Base-by-base conservation (phyloP, 2,329 filamentous ascomycete genomes). In the Trichoderma sp. region DNA sequence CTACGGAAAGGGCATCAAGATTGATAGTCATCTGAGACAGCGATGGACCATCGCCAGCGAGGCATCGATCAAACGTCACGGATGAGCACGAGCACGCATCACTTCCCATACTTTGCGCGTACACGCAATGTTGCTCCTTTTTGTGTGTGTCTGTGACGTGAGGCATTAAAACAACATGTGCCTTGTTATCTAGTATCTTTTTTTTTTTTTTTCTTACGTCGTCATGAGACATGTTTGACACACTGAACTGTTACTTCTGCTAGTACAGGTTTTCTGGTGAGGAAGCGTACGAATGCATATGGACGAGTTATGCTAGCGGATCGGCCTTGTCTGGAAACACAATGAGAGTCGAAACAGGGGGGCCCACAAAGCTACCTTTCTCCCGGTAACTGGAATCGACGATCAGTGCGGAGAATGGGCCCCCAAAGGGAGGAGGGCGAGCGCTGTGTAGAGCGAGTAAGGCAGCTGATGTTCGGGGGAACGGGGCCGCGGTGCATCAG, bases 321-420 rank as follows among this genome's bases (percentile, higher is more conserved):
- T 48, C 24, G 24, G 28, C 34, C 30, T 7, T 52, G 58, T 28
- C 55, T 58, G 41, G 41, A 47, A 58, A 58, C 55, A 45, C 50
- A 52, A 52, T 28, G n/a, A 47, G 26, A 58, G 43, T 62, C 39
- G 58, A 52, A 62, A 54, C 58, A 41, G 28, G 34, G 34, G 34
- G 51, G 26, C 62, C 54, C 62, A 57, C 62, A 41, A 45, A 63
- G 41, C 51, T 55, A 63, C 60, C 60, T 47, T 30, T 54, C 56
- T 47, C 44, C 43, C 44, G 63, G 63, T 65, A 65, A 48, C 41
- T 43, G 50, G 56, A 43, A 60, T 52, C 63, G 63, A 65, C 63
- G 63, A 65, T 65, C 63, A 60, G 50, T 65, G 63, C 56, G 63
- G 63, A 65, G 63, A 51, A 39, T 39, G 7, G 30, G 26, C 41